Conservation (phyloP, 2,329 filamentous ascomycete genomes). For the Colletotrichum cereale region DNA sequence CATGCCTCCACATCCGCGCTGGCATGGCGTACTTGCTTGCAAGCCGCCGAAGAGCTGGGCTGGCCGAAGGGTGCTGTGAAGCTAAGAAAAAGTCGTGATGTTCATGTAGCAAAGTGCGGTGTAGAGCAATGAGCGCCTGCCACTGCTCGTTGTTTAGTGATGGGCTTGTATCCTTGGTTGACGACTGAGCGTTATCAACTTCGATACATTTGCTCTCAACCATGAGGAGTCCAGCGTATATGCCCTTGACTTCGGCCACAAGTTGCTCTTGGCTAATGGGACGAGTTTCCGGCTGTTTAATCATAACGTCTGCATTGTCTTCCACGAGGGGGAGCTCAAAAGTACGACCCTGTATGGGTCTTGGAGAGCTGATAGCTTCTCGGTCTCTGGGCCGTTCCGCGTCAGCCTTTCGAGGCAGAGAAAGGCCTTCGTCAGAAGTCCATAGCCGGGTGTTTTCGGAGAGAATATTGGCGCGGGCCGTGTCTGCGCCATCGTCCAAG, state of each 20-base stretch:
- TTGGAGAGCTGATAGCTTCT: neutral
- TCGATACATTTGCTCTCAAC: conserved; percentile 91
- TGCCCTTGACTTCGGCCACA: conserved; percentile 83
- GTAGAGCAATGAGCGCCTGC: conserved; percentile 85
- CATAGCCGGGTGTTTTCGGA: neutral
- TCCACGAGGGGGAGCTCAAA: neutral
- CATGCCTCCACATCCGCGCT: conserved; percentile 92
- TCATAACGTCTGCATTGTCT: neutral
- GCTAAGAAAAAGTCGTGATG: conserved; percentile 91
- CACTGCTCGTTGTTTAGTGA: conserved; percentile 77
- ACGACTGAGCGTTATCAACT: conserved; percentile 74
- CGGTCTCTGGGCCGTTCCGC: neutral
- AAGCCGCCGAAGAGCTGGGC: conserved; percentile 73
- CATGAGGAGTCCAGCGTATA: conserved; percentile 86
- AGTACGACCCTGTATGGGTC: neutral
- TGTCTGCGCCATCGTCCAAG: neutral
- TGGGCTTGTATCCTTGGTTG: conserved; percentile 53
- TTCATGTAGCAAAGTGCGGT: conserved; percentile 84
- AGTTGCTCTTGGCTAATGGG: conserved; percentile 84
- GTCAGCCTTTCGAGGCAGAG: neutral
- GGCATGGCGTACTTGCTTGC: conserved; percentile 92
- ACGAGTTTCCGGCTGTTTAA: conserved; percentile 70
- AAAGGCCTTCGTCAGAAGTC: neutral
- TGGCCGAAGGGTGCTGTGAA: conserved; percentile 86
- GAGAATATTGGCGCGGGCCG: too few species aligned